A percentile compares a stretch with the other conserved stretches of the same genome.
Conservation (phyloP, 2,329 filamentous ascomycete genomes). For the Xylaria digitata region DNA sequence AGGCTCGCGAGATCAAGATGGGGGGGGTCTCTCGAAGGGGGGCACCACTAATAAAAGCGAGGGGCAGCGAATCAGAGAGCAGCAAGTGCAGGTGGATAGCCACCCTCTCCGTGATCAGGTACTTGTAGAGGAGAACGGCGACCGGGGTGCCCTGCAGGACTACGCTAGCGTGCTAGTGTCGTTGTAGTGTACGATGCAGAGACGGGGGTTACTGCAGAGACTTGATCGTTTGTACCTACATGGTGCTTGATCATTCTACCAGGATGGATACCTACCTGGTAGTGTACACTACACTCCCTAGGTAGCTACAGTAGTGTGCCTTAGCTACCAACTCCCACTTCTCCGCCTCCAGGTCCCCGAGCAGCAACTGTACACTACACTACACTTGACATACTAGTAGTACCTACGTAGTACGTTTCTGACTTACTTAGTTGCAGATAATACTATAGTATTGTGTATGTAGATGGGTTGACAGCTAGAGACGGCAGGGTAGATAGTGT, state of each 20-base stretch:
- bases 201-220: conserved; percentile 43
- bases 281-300: too few relatives aligned
- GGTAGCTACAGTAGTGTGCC: neutral
- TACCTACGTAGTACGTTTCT: too few relatives aligned
- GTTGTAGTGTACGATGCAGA: conserved; percentile 41
- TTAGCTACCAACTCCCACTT: conserved; percentile 20
- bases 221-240: conserved; percentile 46
- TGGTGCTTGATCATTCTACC: conserved; percentile 35
- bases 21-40: conserved; percentile 37
- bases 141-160: conserved; percentile 45
- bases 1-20: conserved; percentile 47
- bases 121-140: conserved; percentile 43
- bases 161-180: conserved; percentile 18
- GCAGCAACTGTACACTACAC: neutral
- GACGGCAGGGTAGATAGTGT: neutral
- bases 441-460: too few relatives aligned
- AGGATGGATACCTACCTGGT: too few relatives aligned
- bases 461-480: neutral
- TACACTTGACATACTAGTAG: neutral
- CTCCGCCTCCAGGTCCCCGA: conserved; percentile 18
- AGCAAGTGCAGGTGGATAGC: conserved; percentile 35
- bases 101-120: conserved; percentile 46
- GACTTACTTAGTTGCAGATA: too few relatives aligned
- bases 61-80: conserved; percentile 39
- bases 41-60: conserved; percentile 36